Percentiles rank a stretch among this genome's conserved stretches.
Conservation (phyloP, 106 monocot species). For the Platanthera zijinensis region DNA sequence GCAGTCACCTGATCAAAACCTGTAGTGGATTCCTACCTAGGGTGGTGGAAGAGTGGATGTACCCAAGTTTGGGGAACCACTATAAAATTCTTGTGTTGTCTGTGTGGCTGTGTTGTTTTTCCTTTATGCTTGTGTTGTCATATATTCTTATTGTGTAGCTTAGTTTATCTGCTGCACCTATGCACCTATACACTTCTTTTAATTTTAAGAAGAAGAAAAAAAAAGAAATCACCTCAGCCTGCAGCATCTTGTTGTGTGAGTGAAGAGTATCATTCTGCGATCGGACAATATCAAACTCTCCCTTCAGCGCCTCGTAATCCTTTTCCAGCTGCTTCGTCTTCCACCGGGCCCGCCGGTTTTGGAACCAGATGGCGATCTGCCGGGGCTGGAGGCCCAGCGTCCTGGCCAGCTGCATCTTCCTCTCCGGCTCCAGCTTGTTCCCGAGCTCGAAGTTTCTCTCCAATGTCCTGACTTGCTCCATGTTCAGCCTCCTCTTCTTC, state of each 20-base stretch:
- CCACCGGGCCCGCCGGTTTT: conserved; percentile 55
- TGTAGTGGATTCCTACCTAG: too few relatives aligned
- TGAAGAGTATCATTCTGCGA: conserved; percentile 31
- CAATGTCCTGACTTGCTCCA: conserved; percentile 49
- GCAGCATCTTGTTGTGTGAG: conserved; percentile 36
- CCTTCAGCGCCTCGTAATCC: conserved; percentile 39
- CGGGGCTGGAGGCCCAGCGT: conserved; percentile 46
- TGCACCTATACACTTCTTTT: too few relatives aligned
- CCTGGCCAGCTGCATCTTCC: conserved; percentile 46
- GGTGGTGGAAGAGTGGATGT: too few relatives aligned
- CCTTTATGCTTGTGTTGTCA: too few relatives aligned
- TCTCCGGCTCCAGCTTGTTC: conserved; percentile 52
- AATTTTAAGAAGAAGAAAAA: too few relatives aligned
- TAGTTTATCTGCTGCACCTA: too few relatives aligned
- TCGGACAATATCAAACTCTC: conserved; percentile 21
- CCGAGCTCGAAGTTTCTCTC: conserved; percentile 51
- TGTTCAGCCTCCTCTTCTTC: conserved; percentile 55
- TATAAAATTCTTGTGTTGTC: too few relatives aligned
- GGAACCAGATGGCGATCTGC: conserved; percentile 67
- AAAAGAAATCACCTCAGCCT: conserved; percentile 27
- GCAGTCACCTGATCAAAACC: too few relatives aligned
- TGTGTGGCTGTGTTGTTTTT: too few relatives aligned
- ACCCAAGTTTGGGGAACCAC: too few relatives aligned
- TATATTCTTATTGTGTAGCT: too few relatives aligned
- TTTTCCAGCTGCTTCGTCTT: conserved; percentile 65